phyloP scores from a whole-genome alignment of 176 grass and related monocot species.

The Pharus latifolius region DNA sequence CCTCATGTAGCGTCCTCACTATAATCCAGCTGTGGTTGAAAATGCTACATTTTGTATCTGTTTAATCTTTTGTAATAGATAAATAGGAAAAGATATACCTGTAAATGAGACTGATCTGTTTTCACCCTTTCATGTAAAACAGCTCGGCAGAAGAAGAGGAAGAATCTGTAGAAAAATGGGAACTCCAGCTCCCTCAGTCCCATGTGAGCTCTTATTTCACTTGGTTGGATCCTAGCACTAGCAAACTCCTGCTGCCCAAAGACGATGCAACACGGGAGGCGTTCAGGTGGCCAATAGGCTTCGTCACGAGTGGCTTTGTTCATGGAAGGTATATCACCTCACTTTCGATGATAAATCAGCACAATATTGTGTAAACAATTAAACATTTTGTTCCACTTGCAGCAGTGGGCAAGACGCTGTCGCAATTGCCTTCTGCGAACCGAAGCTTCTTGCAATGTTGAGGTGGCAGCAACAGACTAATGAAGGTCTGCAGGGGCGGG shows the following conservation, averaged over 20 bases:
- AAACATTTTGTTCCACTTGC: not conserved
- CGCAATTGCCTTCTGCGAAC: slow-evolving; percentile 50
- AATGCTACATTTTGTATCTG: not conserved
- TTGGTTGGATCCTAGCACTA: slow-evolving; percentile 31
- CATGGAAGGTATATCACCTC: slow-evolving; percentile 39
- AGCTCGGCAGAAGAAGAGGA: slow-evolving; percentile 61
- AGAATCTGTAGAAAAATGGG: slow-evolving; percentile 48
- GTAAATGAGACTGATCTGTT: not conserved
- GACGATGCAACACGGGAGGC: slow-evolving; percentile 4
- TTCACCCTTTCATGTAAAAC: slow-evolving; percentile 6
- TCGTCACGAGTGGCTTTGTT: slow-evolving; percentile 58
- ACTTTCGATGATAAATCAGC: not conserved
- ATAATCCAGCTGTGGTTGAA: not conserved
- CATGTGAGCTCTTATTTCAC: slow-evolving; percentile 59
- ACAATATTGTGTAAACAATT: not conserved
- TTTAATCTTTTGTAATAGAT: not conserved
- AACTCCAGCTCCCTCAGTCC: slow-evolving; percentile 65
- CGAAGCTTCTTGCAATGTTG: slow-evolving; percentile 46
- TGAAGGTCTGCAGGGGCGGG: slow-evolving; percentile 14
- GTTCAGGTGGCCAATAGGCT: slow-evolving; percentile 83
- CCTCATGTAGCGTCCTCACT: not conserved
- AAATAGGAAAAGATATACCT: not conserved
- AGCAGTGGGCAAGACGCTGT: slow-evolving; percentile 43
- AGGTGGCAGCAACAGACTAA: slow-evolving; percentile 47
- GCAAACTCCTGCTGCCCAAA: slow-evolving; percentile 37